Conservation (phyloP, 2,329 filamentous ascomycete genomes). For the Ceratocystis smalleyi region DNA sequence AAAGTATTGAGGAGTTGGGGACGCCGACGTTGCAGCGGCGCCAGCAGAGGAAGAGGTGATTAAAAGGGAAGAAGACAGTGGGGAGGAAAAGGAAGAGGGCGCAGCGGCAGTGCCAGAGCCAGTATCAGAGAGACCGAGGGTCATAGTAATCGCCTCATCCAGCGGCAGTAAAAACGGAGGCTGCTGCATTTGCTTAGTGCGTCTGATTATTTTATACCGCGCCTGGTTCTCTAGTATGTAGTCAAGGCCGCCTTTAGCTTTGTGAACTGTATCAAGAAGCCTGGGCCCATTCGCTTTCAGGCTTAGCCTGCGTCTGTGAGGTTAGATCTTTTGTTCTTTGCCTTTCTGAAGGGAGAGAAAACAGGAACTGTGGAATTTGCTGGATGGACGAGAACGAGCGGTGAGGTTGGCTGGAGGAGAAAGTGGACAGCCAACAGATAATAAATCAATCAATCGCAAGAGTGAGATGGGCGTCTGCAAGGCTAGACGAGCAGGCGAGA, state of each 20-base stretch:
- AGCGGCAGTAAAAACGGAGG: slow-evolving; percentile 4
- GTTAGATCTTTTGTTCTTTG: neutral
- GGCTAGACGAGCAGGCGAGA: neutral
- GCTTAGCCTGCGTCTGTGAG: neutral
- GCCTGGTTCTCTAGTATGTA: neutral
- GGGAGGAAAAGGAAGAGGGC: slow-evolving; percentile 7
- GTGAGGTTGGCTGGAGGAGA: neutral
- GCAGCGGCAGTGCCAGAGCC: slow-evolving; percentile 3
- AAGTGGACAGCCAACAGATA: neutral
- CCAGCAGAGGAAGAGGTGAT: neutral
- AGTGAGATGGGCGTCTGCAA: neutral
- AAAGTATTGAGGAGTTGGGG: neutral
- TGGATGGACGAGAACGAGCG: too few relatives aligned
- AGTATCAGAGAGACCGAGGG: slow-evolving; percentile 7
- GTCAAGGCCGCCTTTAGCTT: too few relatives aligned
- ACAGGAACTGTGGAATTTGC: too few relatives aligned
- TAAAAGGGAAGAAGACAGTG: neutral
- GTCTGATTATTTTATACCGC: neutral
- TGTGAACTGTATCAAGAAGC: neutral
- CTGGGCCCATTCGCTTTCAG: slow-evolving; percentile 1
- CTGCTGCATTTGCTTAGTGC: slow-evolving; percentile 8
- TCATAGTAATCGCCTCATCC: slow-evolving; percentile 2
- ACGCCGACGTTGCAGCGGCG: neutral
- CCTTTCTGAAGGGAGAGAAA: too few relatives aligned
- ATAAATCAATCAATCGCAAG: neutral